Evolutionary conservation across 768 basidiomycete genomes (phyloP).

Genomic region (Lactifluus rugatus): DNA sequence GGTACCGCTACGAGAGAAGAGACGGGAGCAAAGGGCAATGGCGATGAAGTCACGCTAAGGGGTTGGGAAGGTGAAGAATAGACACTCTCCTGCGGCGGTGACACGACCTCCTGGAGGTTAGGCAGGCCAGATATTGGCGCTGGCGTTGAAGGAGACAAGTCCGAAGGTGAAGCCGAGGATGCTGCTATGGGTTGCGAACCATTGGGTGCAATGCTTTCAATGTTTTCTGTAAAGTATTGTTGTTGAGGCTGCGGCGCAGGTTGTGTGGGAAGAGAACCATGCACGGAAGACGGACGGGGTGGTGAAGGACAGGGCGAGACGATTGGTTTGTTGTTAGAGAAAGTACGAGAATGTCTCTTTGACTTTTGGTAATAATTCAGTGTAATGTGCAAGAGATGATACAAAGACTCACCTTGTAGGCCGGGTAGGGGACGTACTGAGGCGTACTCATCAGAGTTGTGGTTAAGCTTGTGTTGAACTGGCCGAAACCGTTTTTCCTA

Average conservation of each 20-base stretch:
- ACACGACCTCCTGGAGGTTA: background rate
- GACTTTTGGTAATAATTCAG: slow-evolving; percentile 26
- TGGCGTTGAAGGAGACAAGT: background rate
- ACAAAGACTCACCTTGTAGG: slow-evolving; percentile 33
- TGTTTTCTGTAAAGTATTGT: background rate
- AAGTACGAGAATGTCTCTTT: slow-evolving; percentile 37
- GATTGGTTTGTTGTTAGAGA: slow-evolving; percentile 26
- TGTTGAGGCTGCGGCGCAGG: background rate
- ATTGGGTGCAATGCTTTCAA: background rate
- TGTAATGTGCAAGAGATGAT: background rate
- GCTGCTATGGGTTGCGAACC: background rate
- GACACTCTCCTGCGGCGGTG: background rate
- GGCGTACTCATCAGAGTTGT: slow-evolving; percentile 23
- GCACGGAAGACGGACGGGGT: background rate
- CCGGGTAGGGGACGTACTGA: slow-evolving; percentile 39
- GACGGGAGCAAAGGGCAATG: background rate
- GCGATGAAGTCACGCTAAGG: background rate
- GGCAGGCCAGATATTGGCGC: background rate
- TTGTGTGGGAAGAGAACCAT: background rate
- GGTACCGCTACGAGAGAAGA: background rate
- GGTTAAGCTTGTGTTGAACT: background rate
- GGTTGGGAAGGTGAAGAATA: background rate
- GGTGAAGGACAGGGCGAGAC: slow-evolving; percentile 14
- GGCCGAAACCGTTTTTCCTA: background rate
- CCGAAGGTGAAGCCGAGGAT: background rate